Evolutionary conservation across 2,329 filamentous ascomycete species (phyloP).

Genomic region (Penicillium expansum): DNA sequence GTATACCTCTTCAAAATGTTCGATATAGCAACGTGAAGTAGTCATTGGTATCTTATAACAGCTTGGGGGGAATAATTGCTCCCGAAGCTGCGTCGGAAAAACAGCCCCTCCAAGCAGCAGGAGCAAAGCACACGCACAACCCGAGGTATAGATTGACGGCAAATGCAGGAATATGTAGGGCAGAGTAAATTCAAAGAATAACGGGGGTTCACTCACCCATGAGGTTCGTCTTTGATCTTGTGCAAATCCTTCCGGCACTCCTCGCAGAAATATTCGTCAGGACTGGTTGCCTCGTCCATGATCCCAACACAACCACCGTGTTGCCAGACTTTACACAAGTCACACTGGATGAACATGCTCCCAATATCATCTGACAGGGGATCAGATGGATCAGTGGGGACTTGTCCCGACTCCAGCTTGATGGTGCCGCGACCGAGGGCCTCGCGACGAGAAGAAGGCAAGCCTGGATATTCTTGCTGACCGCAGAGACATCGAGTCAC

Average conservation of each 20-base stretch:
- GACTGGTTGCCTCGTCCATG: slow-evolving; percentile 86
- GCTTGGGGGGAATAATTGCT: background rate
- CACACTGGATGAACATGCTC: slow-evolving; percentile 96
- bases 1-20: slow-evolving; percentile 13
- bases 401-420: slow-evolving; percentile 58
- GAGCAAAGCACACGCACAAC: background rate
- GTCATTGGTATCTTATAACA: background rate
- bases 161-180: background rate
- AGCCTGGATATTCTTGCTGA: slow-evolving; percentile 90
- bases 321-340: slow-evolving; percentile 97
- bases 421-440: slow-evolving; percentile 52
- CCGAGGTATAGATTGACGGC: background rate
- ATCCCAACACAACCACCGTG: slow-evolving; percentile 97
- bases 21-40: slow-evolving; percentile 7
- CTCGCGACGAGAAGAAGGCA: slow-evolving; percentile 58
- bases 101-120: slow-evolving; percentile 7
- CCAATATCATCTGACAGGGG: slow-evolving; percentile 77
- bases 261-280: slow-evolving; percentile 98
- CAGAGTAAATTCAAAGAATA: background rate
- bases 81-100: background rate
- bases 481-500: slow-evolving; percentile 94
- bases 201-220: slow-evolving; percentile 66
- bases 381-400: slow-evolving; percentile 58
- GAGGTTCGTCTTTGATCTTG: slow-evolving; percentile 72
- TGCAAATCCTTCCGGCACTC: slow-evolving; percentile 89